Evolutionary conservation across 1,284 basidiomycete species (phyloP).

Genomic region (Fistulinella cinereoalba): DNA sequence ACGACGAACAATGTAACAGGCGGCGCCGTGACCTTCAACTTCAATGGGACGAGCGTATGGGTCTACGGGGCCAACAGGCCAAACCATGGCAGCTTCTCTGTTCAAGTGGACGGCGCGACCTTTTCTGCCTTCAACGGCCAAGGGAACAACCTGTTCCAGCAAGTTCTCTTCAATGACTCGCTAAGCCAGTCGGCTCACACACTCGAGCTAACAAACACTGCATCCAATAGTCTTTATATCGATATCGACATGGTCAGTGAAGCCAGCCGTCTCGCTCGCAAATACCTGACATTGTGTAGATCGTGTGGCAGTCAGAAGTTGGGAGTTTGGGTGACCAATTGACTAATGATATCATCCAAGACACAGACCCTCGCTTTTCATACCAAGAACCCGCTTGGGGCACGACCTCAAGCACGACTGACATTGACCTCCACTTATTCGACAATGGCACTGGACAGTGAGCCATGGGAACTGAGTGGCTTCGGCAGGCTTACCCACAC

Average conservation of each 20-base stretch:
- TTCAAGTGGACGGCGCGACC: constrained; percentile 30
- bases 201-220: constrained; percentile 32
- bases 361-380: constrained; percentile 29
- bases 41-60: constrained; percentile 38
- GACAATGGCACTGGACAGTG: constrained; percentile 35
- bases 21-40: constrained; percentile 30
- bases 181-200: constrained; percentile 29
- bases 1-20: constrained; percentile 27
- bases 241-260: constrained; percentile 35
- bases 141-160: constrained; percentile 21
- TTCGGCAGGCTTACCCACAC: background rate
- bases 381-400: constrained; percentile 28
- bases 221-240: constrained; percentile 17
- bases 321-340: constrained; percentile 21
- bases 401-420: constrained; percentile 9
- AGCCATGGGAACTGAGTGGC: constrained; percentile 9
- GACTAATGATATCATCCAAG: constrained; percentile 19
- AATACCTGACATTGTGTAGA: constrained; percentile 10
- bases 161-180: constrained; percentile 28
- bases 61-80: constrained; percentile 34
- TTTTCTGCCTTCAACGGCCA: constrained; percentile 10
- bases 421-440: constrained; percentile 23
- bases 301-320: constrained; percentile 32
- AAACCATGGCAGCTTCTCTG: constrained; percentile 34
- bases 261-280: background rate